phyloP scores from a whole-genome alignment of 495 filamentous ascomycete genomes.

The Platismatia glauca region DNA sequence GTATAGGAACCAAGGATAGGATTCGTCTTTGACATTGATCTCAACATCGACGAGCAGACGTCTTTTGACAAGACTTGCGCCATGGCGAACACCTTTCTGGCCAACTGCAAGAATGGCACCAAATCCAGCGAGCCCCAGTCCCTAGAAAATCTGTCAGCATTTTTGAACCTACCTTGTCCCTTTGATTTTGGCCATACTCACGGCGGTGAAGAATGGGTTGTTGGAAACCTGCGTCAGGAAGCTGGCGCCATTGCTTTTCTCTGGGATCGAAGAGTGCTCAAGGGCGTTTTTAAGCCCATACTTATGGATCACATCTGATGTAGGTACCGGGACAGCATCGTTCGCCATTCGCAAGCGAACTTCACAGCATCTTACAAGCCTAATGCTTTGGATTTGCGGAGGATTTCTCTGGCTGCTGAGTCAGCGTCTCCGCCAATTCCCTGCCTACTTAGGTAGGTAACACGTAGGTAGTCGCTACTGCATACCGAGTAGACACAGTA shows the following conservation, averaged over 20 bases:
- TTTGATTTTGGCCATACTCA: conserved; percentile 25
- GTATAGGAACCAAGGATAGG: conserved; percentile 86
- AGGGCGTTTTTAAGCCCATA: background rate
- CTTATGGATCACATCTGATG: conserved; percentile 8
- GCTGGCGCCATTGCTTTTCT: conserved; percentile 24
- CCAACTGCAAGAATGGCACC: conserved; percentile 68
- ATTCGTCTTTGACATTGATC: conserved; percentile 84
- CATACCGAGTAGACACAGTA: too few relatives aligned
- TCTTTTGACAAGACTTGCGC: conserved; percentile 61
- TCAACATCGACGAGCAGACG: conserved; percentile 91
- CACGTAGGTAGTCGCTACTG: too few relatives aligned
- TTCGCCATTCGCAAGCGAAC: conserved; percentile 15
- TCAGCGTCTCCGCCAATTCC: too few relatives aligned
- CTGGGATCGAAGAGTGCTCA: conserved; percentile 4
- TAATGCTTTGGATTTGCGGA: conserved; percentile 1
- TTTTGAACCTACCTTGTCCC: background rate
- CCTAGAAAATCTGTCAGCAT: conserved; percentile 32
- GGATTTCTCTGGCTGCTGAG: too few relatives aligned
- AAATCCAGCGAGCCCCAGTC: conserved; percentile 79
- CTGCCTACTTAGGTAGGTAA: too few relatives aligned
- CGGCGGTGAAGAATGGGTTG: conserved; percentile 64
- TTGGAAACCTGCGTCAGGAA: conserved; percentile 47
- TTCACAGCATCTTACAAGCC: conserved; percentile 10
- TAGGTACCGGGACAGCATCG: conserved; percentile 10
- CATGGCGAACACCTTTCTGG: conserved; percentile 61